Evolutionary conservation across 306 rosid species (phyloP), one percentile per base, ranked within the genome.

Genomic region (Pterocarpus santalinus): DNA sequence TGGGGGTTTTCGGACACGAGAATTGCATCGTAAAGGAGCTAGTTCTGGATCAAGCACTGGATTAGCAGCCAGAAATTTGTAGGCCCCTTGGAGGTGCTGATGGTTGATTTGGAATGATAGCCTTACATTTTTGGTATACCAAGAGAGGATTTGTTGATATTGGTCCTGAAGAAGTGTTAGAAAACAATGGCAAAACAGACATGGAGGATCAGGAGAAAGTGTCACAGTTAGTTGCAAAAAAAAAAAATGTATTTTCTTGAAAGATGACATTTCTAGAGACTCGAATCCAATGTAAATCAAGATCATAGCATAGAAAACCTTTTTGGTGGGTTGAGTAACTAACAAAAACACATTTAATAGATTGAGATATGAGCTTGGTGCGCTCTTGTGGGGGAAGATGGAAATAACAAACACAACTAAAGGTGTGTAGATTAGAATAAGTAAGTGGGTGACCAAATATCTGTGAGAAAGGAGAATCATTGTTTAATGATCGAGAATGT

Each of bases 131-230:
- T 30, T 32, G 33, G 62, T 32, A 49, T 15, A 49, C 41, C 44
- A 49, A 14, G 2, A 33, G 5, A 13, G 30, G 61, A 3, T 67
- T 16, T 17, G 55, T 14, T 47, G 44, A 14, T 12, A 3, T 0
- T 33, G 15, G 53, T 34, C 46, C 15, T 49, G 62, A 32, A 49
- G 7, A 14, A 33, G 7, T 7, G 15, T 32, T 14, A 32, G 61
- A 6, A 51, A 70, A 70, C n/a, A 69, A 66, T 38, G 53, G 33
- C 49, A 38, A 65, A 8, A 65, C n/a, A 65, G 14, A 65, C 14
- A 5, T 38, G 30, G 10, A 65, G 8, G 71, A 2, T 36, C 51
- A 39, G 7, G 71, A 65, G 28, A 16, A 22, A 22, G 28, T 65
- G 49, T 39, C 22, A n/a, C 16, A 62, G 28, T 22, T 70, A 38